A percentile compares a stretch with the other conserved stretches of the same genome.
Conservation (phyloP, 345 rosid genomes). For the Rhodamnia rubescens region DNA sequence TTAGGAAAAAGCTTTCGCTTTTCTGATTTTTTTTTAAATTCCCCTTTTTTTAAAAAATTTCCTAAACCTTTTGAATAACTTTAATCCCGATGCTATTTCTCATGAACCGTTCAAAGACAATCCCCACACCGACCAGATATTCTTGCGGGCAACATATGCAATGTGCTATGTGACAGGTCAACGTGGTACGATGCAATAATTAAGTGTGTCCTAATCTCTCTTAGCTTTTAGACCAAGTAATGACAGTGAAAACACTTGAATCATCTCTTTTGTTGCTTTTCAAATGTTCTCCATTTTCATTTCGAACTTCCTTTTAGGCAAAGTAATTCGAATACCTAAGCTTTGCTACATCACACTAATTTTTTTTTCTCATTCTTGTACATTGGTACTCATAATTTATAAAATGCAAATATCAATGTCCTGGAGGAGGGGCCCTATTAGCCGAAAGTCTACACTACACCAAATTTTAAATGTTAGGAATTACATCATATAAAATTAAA, state of each 20-base stretch:
- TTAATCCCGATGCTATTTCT: neutral
- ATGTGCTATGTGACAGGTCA: neutral
- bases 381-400: neutral
- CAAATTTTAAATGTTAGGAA: neutral
- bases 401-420: neutral
- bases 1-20: neutral
- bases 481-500: neutral
- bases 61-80: neutral
- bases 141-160: neutral
- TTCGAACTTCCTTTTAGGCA: neutral
- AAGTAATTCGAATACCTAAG: neutral
- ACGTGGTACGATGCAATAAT: neutral
- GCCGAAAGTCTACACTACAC: neutral
- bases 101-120: neutral
- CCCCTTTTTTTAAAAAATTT: neutral
- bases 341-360: neutral
- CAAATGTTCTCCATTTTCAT: neutral
- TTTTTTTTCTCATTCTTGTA: neutral
- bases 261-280: neutral
- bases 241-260: neutral
- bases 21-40: neutral
- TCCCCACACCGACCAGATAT: neutral
- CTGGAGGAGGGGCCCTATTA: neutral
- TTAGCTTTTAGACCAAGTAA: neutral
- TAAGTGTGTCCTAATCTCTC: neutral